A percentile compares a stretch with the other conserved stretches of the same genome.
Evolutionary conservation across 108 stramenopile species (phyloP).

Genomic region (Cyclotella atomus): DNA sequence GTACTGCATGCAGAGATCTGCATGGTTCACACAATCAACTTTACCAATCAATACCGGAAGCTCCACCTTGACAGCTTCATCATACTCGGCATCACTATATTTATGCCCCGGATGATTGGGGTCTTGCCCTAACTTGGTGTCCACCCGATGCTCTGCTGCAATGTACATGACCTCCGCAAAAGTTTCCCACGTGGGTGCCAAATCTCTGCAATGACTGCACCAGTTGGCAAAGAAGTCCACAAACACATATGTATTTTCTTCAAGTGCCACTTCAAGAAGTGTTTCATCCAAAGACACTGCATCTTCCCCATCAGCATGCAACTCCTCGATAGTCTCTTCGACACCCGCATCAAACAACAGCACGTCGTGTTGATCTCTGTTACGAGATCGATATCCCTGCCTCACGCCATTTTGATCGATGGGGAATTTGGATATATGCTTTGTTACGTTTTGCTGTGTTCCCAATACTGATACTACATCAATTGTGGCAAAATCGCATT

Average conservation of each 20-base stretch:
- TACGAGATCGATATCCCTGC: slow-evolving; percentile 83
- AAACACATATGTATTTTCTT: slow-evolving; percentile 63
- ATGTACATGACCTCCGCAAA: slow-evolving; percentile 82
- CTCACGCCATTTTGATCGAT: slow-evolving; percentile 89
- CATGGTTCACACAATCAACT: slow-evolving; percentile 90
- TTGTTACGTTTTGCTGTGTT: slow-evolving; percentile 94
- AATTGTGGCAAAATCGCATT: slow-evolving; percentile 88
- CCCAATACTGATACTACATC: slow-evolving; percentile 87
- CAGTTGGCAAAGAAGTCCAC: slow-evolving; percentile 85
- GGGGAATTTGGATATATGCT: slow-evolving; percentile 93
- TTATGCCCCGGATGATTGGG: slow-evolving; percentile 34
- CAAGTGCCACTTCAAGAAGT: slow-evolving; percentile 25
- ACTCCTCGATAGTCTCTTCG: slow-evolving; percentile 84
- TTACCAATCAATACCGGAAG: slow-evolving; percentile 82
- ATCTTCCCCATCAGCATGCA: slow-evolving; percentile 87
- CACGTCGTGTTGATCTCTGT: slow-evolving; percentile 85
- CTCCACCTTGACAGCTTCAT: slow-evolving; percentile 64
- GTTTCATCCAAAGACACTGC: slow-evolving; percentile 69
- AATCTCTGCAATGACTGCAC: slow-evolving; percentile 87
- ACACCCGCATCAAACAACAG: slow-evolving; percentile 75
- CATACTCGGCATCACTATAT: slow-evolving; percentile 68
- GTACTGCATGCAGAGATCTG: slow-evolving; percentile 70
- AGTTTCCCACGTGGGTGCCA: slow-evolving; percentile 89
- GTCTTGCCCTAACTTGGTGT: slow-evolving; percentile 24
- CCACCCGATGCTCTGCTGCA: slow-evolving; percentile 54